Conservation (phyloP, 2,329 filamentous ascomycete species). For the Amphichorda felina region DNA sequence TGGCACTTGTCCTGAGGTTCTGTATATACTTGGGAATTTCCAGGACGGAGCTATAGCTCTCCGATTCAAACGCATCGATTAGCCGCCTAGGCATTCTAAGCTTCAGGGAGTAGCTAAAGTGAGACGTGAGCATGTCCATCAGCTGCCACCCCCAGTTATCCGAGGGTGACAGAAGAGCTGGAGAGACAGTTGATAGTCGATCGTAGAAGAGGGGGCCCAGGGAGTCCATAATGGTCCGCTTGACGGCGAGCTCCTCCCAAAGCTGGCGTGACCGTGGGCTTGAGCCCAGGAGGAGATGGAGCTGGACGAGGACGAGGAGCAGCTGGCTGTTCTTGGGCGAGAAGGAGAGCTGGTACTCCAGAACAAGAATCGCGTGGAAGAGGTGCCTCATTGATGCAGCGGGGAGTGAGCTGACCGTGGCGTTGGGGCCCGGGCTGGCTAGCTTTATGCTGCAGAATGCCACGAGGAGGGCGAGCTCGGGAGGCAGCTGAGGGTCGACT, state of each 20-base stretch:
- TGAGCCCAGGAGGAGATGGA: constrained; percentile 39
- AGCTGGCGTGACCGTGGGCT: constrained; percentile 31
- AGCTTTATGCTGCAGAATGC: constrained; percentile 20
- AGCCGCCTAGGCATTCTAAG: constrained; percentile 29
- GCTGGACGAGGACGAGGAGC: constrained; percentile 36
- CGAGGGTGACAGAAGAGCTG: constrained; percentile 20
- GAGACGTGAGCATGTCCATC: constrained; percentile 28
- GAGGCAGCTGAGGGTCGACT: constrained; percentile 9
- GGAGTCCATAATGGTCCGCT: constrained; percentile 45
- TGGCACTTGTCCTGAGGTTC: constrained; percentile 35
- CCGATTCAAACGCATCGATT: constrained; percentile 34
- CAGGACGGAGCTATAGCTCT: constrained; percentile 38
- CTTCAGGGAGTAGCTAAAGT: constrained; percentile 33
- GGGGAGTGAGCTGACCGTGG: not conserved
- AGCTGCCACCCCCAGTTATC: constrained; percentile 21
- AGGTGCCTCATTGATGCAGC: constrained; percentile 17
- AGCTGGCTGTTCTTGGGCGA: constrained; percentile 33
- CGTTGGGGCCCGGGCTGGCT: constrained; percentile 6
- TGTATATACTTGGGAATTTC: constrained; percentile 32
- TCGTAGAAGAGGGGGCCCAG: constrained; percentile 43
- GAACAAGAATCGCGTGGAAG: constrained; percentile 34
- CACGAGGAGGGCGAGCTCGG: constrained; percentile 21
- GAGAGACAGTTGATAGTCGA: constrained; percentile 38
- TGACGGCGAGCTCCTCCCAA: constrained; percentile 40
- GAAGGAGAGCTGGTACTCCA: constrained; percentile 34